These are phyloP conservation scores for Colletotrichum siamense DNA, from an alignment of 2,329 filamentous ascomycete genomes.

Conservation along the genomic window DNA sequence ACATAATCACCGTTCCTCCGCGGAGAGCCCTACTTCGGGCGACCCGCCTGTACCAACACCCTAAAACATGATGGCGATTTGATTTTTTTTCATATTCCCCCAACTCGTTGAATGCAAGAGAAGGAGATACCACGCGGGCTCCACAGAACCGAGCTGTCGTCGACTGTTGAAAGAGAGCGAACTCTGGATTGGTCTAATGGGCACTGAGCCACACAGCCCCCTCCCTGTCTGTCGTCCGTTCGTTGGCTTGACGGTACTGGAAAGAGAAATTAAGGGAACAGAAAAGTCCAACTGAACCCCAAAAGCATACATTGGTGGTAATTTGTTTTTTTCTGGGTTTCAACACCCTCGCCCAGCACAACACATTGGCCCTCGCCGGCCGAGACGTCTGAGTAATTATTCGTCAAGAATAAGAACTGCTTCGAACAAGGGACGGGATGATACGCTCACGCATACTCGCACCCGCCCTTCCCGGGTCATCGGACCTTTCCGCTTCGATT, in stretches of 20 bases:
- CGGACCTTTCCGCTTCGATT: not conserved
- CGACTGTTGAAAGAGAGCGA: slow-evolving; percentile 5
- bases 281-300: not conserved
- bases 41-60: slow-evolving; percentile 12
- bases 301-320: slow-evolving; percentile 16
- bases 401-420: not conserved
- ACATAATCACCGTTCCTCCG: not conserved
- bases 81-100: slow-evolving; percentile 17
- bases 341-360: not conserved
- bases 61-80: slow-evolving; percentile 14
- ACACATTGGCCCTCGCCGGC: not conserved
- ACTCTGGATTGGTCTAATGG: not conserved
- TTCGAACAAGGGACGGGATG: not conserved
- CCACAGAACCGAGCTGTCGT: slow-evolving; percentile 30
- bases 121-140: slow-evolving; percentile 36
- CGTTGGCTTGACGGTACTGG: not conserved
- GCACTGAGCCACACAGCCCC: not conserved
- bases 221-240: not conserved
- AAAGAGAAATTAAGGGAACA: not conserved
- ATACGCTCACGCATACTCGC: not conserved
- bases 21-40: not conserved
- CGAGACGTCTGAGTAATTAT: not conserved
- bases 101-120: slow-evolving; percentile 14
- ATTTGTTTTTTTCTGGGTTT: not conserved
- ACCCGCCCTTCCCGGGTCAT: not conserved